Percentiles rank a stretch among this genome's conserved stretches.
phyloP scores from a whole-genome alignment of 2,329 filamentous ascomycete species.

The Claviceps pazoutovae region DNA sequence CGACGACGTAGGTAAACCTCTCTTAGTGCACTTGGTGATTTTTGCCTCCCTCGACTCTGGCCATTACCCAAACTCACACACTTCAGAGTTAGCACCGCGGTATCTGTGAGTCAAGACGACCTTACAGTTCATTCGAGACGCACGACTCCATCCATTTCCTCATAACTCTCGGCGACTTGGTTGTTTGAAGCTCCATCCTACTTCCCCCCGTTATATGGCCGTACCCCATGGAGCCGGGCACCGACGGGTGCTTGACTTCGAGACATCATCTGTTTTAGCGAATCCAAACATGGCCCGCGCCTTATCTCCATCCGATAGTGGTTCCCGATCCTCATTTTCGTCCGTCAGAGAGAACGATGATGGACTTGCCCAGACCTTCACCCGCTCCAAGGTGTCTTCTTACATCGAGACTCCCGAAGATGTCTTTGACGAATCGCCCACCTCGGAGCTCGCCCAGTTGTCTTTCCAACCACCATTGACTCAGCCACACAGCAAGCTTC shows the following conservation, averaged over 20 bases:
- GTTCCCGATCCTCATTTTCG: slow-evolving; percentile 43
- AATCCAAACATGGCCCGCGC: slow-evolving; percentile 25
- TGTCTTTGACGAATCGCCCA: slow-evolving; percentile 35
- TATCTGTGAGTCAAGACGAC: too few species aligned
- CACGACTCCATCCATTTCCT: background rate
- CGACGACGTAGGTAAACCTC: background rate
- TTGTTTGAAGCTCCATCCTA: background rate
- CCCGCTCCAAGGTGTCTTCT: slow-evolving; percentile 47
- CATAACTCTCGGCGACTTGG: background rate
- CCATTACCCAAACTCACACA: background rate
- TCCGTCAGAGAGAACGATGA: slow-evolving; percentile 47
- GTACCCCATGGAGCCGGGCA: slow-evolving; percentile 13
- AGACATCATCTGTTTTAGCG: slow-evolving; percentile 19
- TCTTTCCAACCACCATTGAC: slow-evolving; percentile 39
- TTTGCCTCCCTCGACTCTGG: background rate
- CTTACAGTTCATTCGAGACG: background rate
- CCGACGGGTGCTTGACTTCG: slow-evolving; percentile 19
- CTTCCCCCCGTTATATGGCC: slow-evolving; percentile 13
- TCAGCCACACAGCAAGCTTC: slow-evolving; percentile 40
- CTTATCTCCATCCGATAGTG: slow-evolving; percentile 24
- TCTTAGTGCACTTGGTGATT: background rate
- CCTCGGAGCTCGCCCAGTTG: slow-evolving; percentile 27
- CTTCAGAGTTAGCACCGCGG: background rate
- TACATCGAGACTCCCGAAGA: slow-evolving; percentile 37
- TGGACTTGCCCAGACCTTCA: slow-evolving; percentile 48